Evolutionary conservation across 129 eudicot species (phyloP).

Genomic region (Flaveria sonorensis): DNA sequence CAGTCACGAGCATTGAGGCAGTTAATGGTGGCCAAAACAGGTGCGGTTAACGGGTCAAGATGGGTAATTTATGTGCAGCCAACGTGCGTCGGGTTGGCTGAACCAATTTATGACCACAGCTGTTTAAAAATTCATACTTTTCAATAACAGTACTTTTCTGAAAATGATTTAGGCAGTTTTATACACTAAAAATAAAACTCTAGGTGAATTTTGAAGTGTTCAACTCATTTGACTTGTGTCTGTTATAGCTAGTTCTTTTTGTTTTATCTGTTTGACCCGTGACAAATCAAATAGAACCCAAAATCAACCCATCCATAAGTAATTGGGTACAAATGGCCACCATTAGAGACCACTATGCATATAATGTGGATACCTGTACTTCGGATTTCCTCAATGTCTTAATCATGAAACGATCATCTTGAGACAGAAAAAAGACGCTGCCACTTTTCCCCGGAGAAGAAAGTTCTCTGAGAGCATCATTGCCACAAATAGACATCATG

Average conservation of each 20-base stretch:
- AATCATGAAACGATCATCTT: slow-evolving; percentile 96
- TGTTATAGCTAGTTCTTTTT: background rate
- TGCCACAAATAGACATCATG: slow-evolving; percentile 99
- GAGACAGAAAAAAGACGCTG: slow-evolving; percentile 91
- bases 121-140: background rate
- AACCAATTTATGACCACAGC: background rate
- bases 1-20: background rate
- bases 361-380: slow-evolving; percentile 66
- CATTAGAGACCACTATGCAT: background rate
- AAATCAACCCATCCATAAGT: background rate
- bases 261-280: background rate
- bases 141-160: background rate
- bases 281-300: background rate
- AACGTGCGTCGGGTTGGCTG: background rate
- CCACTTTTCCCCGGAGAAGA: slow-evolving; percentile 99
- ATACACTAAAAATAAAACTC: background rate
- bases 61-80: background rate
- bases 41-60: background rate
- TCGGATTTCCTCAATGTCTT: slow-evolving; percentile 89
- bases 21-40: background rate
- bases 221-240: background rate
- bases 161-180: background rate
- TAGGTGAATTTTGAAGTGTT: background rate
- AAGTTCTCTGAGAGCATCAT: slow-evolving; percentile 91
- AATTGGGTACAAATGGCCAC: background rate